phyloP scores from a whole-genome alignment of 1,139 yeast species.

The Hyphopichia pseudoburtonii region DNA sequence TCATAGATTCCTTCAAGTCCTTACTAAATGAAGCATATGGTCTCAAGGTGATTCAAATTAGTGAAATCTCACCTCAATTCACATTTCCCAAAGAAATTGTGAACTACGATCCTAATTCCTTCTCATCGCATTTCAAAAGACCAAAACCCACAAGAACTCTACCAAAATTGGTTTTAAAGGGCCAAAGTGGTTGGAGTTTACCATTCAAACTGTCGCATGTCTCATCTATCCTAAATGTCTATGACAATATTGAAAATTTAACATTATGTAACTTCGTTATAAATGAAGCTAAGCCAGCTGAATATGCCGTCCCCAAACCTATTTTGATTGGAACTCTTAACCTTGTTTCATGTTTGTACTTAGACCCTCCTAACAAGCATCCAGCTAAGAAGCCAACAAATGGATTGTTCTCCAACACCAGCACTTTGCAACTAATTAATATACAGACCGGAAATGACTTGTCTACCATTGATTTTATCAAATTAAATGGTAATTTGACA shows the following conservation, averaged over 20 bases:
- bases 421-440: constrained; percentile 32
- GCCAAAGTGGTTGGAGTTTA: constrained; percentile 51
- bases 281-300: constrained; percentile 27
- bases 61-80: constrained; percentile 53
- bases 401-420: constrained; percentile 35
- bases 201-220: constrained; percentile 40
- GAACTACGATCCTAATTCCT: constrained; percentile 5
- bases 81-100: constrained; percentile 35
- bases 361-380: constrained; percentile 17
- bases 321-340: constrained; percentile 19
- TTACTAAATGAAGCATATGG: constrained; percentile 35
- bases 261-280: constrained; percentile 48
- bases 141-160: constrained; percentile 22
- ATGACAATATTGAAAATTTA: constrained; percentile 45
- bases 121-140: constrained; percentile 11
- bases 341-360: constrained; percentile 27
- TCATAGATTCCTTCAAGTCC: constrained; percentile 20
- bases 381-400: constrained; percentile 10
- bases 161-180: constrained; percentile 27
- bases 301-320: constrained; percentile 7
- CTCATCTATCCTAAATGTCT: constrained; percentile 33
- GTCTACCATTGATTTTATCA: constrained; percentile 46
- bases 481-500: constrained; percentile 27
- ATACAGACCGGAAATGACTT: constrained; percentile 46
- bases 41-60: constrained; percentile 26